Base-by-base conservation (phyloP, 257 asterid genomes). In the Solanum chilense region DNA sequence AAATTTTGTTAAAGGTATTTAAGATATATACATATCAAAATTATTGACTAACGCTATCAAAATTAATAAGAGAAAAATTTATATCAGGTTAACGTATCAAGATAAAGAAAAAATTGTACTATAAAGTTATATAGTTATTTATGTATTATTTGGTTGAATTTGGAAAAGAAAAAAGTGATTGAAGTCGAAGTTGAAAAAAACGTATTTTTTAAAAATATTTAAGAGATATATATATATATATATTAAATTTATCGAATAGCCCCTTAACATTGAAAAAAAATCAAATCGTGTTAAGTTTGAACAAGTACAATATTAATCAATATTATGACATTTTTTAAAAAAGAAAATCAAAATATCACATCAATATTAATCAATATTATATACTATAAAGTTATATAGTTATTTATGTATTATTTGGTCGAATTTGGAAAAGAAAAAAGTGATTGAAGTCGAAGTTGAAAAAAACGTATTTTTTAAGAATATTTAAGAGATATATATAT, bases 11-110 rank as follows among this genome's bases (percentile, higher is more conserved):
- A 56, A 56, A 56, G 64, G 2, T 52, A 52, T 52, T 6, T 52
- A 6, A 52, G 60, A 33, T 33, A 33, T 33, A 42, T 42, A 5
- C 3, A 20, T 58, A 58, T 58, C 4, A 58, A 58, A 58, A 2
- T 58, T 58, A 8, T 58, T 1, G 2, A 58, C 20, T 20, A 58
- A 21, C n/a, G 3, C 27, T 3, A 8, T 0, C 25, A 21, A 58
- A 58, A 20, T 12, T 5, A 45, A 12, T 5, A 45, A 12, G 52
- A 45, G 5, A 12, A 12, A 45, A 45, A 45, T 20, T 12, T 82
- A 16, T n/a, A 89, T 96, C 11, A 18, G 8, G n/a, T 56, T 18
- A 56, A 18, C 1, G 1, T 86, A 85, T 95, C 82, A 91, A 89
- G 87, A 86, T 92, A 20, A 92, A 87, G 68, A 89, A 68, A 88